Evolutionary conservation across 306 rosid species (phyloP), one percentile per base, ranked within the genome.

Genomic region (Gleditsia sinensis): DNA sequence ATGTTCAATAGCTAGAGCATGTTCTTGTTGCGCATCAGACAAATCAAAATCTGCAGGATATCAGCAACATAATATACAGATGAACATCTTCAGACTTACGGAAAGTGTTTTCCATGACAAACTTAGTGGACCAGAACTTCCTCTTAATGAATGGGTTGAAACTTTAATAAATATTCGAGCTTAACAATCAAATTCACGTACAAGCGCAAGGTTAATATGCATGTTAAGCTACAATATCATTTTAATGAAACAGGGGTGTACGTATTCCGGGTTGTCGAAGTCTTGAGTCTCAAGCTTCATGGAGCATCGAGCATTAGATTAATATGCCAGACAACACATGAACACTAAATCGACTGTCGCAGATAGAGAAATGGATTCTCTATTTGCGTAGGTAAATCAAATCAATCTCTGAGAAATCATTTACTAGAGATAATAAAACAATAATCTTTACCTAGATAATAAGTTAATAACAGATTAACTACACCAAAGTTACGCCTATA

Each of bases 11-110:
- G 95, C 97, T 24, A 91, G 58, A 57, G 97, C 95, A 45, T 91
- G 97, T 62, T 89, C 97, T 77, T 89, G 95, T 77, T 91, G 97
- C 5, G 82, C 76, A 83, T 85, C 95, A 37, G 95, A 86, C 86
- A 91, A 75, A 10, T 91, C 91, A 66, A 89, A 89, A 48, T 89
- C 97, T 91, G 74, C 36, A 63, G 16, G 25, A 27, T 33, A 40
- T 57, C 59, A 75, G 36, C 24, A 72, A 65, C 30, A 71, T 27
- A 24, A 43, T 0, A 65, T 27, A 58, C 14, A 8, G 1, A 25
- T n/a, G 5, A 73, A 20, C 57, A 63, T 23, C 37, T 42, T 39
- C 17, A 70, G 7, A 10, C 17, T 39, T 55, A 25, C 16, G 27
- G 42, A 23, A 17, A 23, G 58, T 0, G 53, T 56, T 2, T 40